These are phyloP conservation scores for Gaultheria prostrata DNA, from an alignment of 148 eudicot genomes.

Conservation along the genomic window DNA sequence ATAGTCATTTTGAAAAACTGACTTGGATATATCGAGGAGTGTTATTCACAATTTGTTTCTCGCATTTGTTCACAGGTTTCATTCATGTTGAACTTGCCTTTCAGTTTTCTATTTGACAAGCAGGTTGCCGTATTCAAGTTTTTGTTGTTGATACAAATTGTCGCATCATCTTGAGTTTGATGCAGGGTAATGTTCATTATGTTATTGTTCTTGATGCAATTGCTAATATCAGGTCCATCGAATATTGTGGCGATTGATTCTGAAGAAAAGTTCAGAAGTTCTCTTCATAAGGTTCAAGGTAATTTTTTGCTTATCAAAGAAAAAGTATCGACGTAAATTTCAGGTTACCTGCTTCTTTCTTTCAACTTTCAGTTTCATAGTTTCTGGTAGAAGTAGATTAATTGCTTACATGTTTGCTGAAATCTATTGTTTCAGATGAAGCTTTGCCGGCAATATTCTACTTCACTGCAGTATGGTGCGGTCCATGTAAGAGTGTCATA, in stretches of 20 bases:
- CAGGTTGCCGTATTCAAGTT: not conserved
- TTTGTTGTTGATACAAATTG: not conserved
- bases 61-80: not conserved
- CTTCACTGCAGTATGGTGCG: constrained; percentile 96
- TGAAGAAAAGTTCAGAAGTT: constrained; percentile 64
- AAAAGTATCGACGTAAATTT: not conserved
- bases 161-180: not conserved
- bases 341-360: not conserved
- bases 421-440: constrained; percentile 51
- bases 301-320: not conserved
- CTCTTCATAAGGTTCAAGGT: constrained; percentile 73
- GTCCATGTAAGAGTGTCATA: constrained; percentile 71
- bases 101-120: not conserved
- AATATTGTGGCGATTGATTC: constrained; percentile 65
- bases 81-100: constrained; percentile 3
- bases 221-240: constrained; percentile 39
- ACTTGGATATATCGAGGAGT: not conserved
- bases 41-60: not conserved
- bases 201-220: constrained; percentile 6
- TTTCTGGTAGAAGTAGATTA: not conserved
- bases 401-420: not conserved
- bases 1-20: not conserved
- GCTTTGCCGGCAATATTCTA: constrained; percentile 70
- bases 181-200: not conserved
- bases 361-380: constrained; percentile 6